These are phyloP conservation scores for Tetrahymena malaccensis DNA, from an alignment of 73 alveolate genomes.

Conservation along the genomic window DNA sequence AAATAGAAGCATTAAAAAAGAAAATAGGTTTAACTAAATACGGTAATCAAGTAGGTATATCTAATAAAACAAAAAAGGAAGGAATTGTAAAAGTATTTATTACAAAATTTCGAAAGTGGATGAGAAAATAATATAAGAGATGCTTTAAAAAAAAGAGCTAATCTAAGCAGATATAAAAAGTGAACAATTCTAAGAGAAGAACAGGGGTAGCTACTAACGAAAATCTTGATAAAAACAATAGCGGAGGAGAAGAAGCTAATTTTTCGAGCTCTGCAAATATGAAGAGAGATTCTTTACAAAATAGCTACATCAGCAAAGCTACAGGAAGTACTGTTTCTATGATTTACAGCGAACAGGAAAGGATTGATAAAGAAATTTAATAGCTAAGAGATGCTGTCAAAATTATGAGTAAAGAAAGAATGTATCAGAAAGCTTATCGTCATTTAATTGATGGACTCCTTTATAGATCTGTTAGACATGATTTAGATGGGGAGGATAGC, in stretches of 20 bases:
- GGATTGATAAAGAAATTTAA: not conserved
- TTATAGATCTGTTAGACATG: not conserved
- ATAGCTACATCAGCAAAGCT: not conserved
- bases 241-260: not conserved
- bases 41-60: not conserved
- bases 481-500: not conserved
- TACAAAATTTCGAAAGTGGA: not conserved
- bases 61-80: too few relatives aligned
- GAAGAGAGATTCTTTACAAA: not conserved
- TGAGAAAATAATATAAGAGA: too few relatives aligned
- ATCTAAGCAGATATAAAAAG: not conserved
- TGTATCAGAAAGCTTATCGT: not conserved
- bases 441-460: not conserved
- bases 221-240: not conserved
- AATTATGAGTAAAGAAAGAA: not conserved
- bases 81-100: not conserved
- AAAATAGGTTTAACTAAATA: not conserved
- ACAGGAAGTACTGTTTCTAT: not conserved
- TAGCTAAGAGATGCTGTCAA: not conserved
- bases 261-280: not conserved
- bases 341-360: not conserved
- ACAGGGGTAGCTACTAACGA: not conserved
- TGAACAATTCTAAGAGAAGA: not conserved
- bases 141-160: not conserved
- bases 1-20: not conserved